phyloP scores from a whole-genome alignment of 805 yeast species.

The Starmerella potacharoeniae region DNA sequence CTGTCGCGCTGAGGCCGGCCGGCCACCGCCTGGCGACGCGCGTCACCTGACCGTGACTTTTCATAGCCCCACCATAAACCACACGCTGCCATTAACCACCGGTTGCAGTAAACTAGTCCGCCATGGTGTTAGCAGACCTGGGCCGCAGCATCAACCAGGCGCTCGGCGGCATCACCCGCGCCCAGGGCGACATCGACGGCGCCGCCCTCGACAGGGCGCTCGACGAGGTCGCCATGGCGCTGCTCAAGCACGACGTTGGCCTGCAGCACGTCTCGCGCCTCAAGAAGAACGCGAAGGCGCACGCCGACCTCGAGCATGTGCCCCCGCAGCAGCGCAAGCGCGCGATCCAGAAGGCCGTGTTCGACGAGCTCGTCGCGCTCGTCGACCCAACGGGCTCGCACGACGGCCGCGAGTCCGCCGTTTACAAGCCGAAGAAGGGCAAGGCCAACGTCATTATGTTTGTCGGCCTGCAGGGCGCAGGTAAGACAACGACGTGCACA shows the following conservation, averaged over 20 bases:
- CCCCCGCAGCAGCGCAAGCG: constrained; percentile 59
- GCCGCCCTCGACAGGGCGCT: constrained; percentile 59
- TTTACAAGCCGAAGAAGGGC: constrained; percentile 81
- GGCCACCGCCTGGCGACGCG: neutral
- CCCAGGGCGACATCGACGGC: constrained; percentile 44
- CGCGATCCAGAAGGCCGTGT: constrained; percentile 78
- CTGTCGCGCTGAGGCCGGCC: too few relatives aligned
- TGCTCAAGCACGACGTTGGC: constrained; percentile 89
- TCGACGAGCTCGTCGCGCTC: constrained; percentile 77
- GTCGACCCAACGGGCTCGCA: constrained; percentile 51
- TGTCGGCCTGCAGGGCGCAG: constrained; percentile 98
- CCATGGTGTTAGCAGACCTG: constrained; percentile 69
- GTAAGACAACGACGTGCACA: constrained; percentile 96
- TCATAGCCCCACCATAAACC: neutral
- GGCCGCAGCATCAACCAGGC: constrained; percentile 70
- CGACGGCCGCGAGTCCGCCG: constrained; percentile 16
- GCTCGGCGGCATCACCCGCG: constrained; percentile 48
- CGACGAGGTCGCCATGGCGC: constrained; percentile 81
- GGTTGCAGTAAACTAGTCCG: neutral
- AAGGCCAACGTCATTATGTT: constrained; percentile 78
- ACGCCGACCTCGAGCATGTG: constrained; percentile 43
- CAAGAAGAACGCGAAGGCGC: constrained; percentile 56
- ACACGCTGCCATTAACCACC: neutral
- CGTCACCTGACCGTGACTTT: neutral
- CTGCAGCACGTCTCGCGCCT: constrained; percentile 67